Percentiles rank a stretch among this genome's conserved stretches.
These are phyloP conservation scores for Capronia coronata DNA, from an alignment of 2,329 filamentous ascomycete genomes.

Conservation along the genomic window DNA sequence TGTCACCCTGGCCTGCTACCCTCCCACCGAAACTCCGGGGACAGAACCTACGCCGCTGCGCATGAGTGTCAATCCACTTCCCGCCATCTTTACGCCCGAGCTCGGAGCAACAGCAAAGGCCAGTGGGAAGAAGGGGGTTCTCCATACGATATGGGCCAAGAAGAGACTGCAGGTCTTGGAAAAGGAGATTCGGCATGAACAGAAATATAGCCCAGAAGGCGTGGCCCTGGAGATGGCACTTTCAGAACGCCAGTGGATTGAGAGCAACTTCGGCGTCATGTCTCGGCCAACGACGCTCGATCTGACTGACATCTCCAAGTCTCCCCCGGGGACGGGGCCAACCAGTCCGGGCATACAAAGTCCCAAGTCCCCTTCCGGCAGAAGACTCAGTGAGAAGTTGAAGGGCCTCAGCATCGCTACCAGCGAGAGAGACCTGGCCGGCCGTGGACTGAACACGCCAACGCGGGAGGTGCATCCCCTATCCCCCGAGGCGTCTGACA, in stretches of 20 bases:
- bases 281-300: conserved; percentile 33
- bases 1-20: conserved; percentile 57
- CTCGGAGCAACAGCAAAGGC: conserved; percentile 60
- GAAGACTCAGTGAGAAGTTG: conserved; percentile 69
- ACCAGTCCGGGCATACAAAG: conserved; percentile 54
- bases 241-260: conserved; percentile 79
- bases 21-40: conserved; percentile 37
- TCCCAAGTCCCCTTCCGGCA: conserved; percentile 51
- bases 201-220: conserved; percentile 68
- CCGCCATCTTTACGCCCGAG: conserved; percentile 76
- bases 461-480: conserved; percentile 43
- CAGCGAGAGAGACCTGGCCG: conserved; percentile 56
- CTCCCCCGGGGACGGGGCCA: conserved; percentile 38
- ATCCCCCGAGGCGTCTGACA: conserved; percentile 57
- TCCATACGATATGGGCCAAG: conserved; percentile 89
- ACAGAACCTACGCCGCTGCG: conserved; percentile 30
- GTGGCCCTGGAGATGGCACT: conserved; percentile 77
- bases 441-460: conserved; percentile 25
- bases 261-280: conserved; percentile 66
- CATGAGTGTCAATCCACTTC: conserved; percentile 68
- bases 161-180: conserved; percentile 68
- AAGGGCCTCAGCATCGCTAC: conserved; percentile 73
- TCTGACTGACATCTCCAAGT: conserved; percentile 25
- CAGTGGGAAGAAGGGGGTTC: conserved; percentile 68
- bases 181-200: conserved; percentile 68